These are phyloP conservation scores for Pseudoneurospora amorphoporcata DNA, from an alignment of 495 filamentous ascomycete genomes.

Conservation along the genomic window DNA sequence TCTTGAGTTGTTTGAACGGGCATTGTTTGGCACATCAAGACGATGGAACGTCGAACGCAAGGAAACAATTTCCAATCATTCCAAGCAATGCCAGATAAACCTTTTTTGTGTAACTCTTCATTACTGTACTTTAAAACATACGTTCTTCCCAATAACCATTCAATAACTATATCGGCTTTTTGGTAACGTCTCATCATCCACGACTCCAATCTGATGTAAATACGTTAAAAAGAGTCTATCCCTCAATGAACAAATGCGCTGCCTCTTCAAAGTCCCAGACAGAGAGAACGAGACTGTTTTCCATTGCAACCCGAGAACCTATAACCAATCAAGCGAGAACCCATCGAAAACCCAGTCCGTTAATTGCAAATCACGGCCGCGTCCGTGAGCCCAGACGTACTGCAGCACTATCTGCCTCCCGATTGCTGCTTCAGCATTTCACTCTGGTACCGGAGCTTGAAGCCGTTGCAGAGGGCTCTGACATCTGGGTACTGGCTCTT, in stretches of 20 bases:
- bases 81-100: not conserved
- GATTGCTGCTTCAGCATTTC: conserved; percentile 36
- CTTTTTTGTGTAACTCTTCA: not conserved
- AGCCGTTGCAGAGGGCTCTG: conserved; percentile 82
- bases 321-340: not conserved
- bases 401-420: conserved; percentile 18
- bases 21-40: not conserved
- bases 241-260: not conserved
- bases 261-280: not conserved
- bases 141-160: not conserved
- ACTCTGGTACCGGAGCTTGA: conserved; percentile 44
- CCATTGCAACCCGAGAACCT: not conserved
- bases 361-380: conserved; percentile 3
- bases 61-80: not conserved
- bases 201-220: not conserved
- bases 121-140: not conserved
- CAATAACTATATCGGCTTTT: not conserved
- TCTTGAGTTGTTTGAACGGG: not conserved
- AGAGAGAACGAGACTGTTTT: not conserved
- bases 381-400: not conserved
- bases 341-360: not conserved
- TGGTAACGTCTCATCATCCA: not conserved
- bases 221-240: not conserved
- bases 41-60: not conserved
- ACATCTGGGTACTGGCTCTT: conserved; percentile 86